Evolutionary conservation across 2,329 filamentous ascomycete genomes (phyloP).

Genomic region (Aspergillus unguis): DNA sequence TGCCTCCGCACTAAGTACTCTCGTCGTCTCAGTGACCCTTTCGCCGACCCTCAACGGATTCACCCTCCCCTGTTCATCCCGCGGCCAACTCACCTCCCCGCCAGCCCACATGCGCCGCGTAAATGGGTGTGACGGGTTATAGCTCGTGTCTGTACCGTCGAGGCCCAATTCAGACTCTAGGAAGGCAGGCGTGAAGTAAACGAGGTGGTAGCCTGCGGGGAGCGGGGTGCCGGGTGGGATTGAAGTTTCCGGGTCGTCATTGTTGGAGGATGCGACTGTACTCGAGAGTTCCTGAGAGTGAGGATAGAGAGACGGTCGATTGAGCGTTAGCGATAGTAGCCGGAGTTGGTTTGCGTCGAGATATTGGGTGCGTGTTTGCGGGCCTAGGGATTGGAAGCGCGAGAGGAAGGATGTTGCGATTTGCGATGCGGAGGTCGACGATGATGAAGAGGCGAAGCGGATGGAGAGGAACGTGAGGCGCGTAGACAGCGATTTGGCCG

Average conservation of each 20-base stretch:
- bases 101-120: constrained; percentile 67
- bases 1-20: constrained; percentile 50
- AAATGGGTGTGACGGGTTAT: constrained; percentile 59
- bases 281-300: constrained; percentile 39
- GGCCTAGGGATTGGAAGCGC: constrained; percentile 42
- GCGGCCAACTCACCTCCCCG: constrained; percentile 55
- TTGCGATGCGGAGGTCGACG: constrained; percentile 25
- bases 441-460: constrained; percentile 14
- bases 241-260: background rate
- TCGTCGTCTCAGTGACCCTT: constrained; percentile 55
- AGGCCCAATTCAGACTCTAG: constrained; percentile 54
- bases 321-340: constrained; percentile 58
- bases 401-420: constrained; percentile 42
- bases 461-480: constrained; percentile 7
- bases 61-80: constrained; percentile 24
- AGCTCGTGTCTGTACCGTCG: constrained; percentile 61
- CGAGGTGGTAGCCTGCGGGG: constrained; percentile 60
- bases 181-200: constrained; percentile 60
- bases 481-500: background rate
- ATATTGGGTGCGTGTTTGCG: constrained; percentile 48
- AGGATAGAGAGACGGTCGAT: constrained; percentile 46
- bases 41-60: constrained; percentile 54
- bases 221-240: constrained; percentile 45
- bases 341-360: constrained; percentile 64
- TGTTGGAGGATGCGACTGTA: constrained; percentile 30